Evolutionary conservation across 1,284 basidiomycete species (phyloP).

Genomic region (Meripilus lineatus): DNA sequence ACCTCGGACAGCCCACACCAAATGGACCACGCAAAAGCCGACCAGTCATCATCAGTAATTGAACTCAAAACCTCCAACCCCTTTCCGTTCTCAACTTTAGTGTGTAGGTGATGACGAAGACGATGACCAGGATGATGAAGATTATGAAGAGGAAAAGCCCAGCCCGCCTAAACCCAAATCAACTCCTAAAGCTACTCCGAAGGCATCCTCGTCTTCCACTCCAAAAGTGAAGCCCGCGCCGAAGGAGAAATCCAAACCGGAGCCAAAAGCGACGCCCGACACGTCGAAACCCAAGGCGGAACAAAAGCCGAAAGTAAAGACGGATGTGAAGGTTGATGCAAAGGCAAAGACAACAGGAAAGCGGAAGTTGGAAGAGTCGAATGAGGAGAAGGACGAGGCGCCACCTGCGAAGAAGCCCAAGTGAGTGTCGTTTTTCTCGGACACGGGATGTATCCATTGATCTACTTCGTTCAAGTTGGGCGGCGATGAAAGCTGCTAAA

Average conservation of each 20-base stretch:
- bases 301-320: conserved; percentile 8
- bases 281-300: background rate
- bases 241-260: conserved; percentile 21
- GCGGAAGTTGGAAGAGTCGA: conserved; percentile 12
- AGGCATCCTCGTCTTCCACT: too few species aligned
- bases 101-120: conserved; percentile 16
- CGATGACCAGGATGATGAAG: conserved; percentile 18
- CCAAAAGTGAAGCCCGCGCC: conserved; percentile 12
- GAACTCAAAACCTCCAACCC: too few species aligned
- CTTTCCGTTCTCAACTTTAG: too few species aligned
- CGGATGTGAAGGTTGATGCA: conserved; percentile 9
- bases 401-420: conserved; percentile 31
- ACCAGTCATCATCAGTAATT: too few species aligned
- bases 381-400: conserved; percentile 19
- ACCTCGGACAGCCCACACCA: too few species aligned
- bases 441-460: background rate
- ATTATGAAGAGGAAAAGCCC: too few species aligned
- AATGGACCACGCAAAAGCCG: too few species aligned
- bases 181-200: too few species aligned
- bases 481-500: conserved; percentile 58
- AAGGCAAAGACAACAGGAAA: conserved; percentile 20
- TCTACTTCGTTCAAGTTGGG: conserved; percentile 44
- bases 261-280: conserved; percentile 14
- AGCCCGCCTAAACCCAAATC: too few species aligned
- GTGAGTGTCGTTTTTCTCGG: conserved; percentile 22